phyloP scores from a whole-genome alignment of 169 alveolate genomes.

The Eimeria sp. region DNA sequence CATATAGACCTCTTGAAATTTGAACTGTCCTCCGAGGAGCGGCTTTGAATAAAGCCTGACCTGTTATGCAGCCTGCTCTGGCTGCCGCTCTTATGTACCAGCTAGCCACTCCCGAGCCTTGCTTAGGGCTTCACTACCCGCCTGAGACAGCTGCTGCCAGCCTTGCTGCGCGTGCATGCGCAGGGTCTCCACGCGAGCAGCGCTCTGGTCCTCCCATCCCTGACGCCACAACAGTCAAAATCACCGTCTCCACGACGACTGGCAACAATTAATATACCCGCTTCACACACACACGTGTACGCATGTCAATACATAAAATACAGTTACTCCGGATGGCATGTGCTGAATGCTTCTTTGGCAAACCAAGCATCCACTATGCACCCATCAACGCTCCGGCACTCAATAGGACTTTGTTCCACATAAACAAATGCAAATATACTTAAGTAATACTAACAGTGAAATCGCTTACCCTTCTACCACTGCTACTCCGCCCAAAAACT shows the following conservation, averaged over 20 bases:
- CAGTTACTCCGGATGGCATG: neutral
- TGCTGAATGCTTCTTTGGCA: neutral
- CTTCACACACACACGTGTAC: neutral
- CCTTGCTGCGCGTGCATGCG: constrained; percentile 80
- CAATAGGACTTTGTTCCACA: neutral
- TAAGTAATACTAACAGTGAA: neutral
- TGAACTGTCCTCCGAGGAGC: neutral
- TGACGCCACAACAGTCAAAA: neutral
- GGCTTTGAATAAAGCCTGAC: neutral
- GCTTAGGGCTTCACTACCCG: constrained; percentile 77
- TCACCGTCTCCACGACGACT: neutral
- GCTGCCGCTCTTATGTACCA: constrained; percentile 37
- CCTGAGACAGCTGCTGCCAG: constrained; percentile 78
- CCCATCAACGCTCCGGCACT: neutral
- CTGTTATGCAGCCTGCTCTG: neutral
- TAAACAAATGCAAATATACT: neutral
- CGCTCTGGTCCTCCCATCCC: constrained; percentile 74
- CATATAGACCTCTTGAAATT: neutral
- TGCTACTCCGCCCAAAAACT: constrained; percentile 67
- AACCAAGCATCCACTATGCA: neutral
- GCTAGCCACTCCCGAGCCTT: constrained; percentile 73
- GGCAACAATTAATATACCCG: neutral
- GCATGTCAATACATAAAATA: neutral
- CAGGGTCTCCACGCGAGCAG: constrained; percentile 75
- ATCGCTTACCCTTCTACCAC: constrained; percentile 28